Conservation (phyloP, 192 early-diverging fungal species). For the Lobosporangium transversale region DNA sequence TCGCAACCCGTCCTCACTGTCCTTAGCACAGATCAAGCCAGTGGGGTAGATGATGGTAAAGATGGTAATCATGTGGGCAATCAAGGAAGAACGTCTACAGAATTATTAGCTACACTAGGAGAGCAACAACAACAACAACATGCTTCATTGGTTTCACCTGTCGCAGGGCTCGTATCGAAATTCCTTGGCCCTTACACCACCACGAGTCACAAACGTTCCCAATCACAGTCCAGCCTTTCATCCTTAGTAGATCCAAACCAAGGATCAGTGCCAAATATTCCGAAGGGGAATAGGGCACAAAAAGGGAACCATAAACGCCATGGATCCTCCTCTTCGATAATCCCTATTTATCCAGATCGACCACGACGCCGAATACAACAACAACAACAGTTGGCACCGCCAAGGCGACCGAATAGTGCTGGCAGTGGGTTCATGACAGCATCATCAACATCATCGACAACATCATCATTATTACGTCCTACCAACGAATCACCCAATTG, state of each 20-base stretch:
- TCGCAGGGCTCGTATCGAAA: constrained; percentile 9
- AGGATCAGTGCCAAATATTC: too few relatives aligned
- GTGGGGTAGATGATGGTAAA: background rate
- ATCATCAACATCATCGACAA: background rate
- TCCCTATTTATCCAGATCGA: too few relatives aligned
- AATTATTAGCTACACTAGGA: background rate
- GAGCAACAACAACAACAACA: background rate
- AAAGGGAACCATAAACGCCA: constrained; percentile 3
- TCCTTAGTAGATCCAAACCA: too few relatives aligned
- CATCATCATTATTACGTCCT: too few relatives aligned
- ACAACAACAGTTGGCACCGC: too few relatives aligned
- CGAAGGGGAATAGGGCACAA: too few relatives aligned
- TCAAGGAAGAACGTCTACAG: background rate
- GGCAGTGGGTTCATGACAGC: background rate
- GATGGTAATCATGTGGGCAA: background rate
- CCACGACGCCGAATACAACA: too few relatives aligned
- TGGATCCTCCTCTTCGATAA: too few relatives aligned
- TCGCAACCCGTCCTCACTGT: constrained; percentile 20
- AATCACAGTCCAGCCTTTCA: constrained; percentile 13
- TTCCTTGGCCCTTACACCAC: constrained; percentile 17
- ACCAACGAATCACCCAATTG: background rate
- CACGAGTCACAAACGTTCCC: constrained; percentile 3
- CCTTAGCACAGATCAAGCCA: background rate
- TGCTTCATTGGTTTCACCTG: background rate
- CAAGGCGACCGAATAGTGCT: background rate